Evolutionary conservation across 2,329 filamentous ascomycete species (phyloP).

Genomic region (Lasiodiplodia theobromae): DNA sequence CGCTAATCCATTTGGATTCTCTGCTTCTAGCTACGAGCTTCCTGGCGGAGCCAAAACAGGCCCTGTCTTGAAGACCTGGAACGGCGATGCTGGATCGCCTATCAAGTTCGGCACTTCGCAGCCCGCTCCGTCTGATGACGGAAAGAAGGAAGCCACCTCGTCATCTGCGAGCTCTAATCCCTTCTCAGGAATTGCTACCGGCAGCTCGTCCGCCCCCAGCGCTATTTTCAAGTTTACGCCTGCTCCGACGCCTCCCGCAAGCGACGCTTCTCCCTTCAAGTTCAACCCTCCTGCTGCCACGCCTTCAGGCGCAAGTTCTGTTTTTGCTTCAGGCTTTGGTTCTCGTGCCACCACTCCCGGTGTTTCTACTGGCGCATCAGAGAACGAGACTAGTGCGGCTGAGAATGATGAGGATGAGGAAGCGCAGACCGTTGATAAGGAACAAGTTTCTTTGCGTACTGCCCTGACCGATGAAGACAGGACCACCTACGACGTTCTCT

Average conservation of each 20-base stretch:
- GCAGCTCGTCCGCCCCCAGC: constrained; percentile 3
- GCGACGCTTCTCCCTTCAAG: constrained; percentile 29
- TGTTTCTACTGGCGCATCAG: constrained; percentile 36
- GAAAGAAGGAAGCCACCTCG: background rate
- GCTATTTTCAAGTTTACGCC: constrained; percentile 27
- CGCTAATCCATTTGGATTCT: constrained; percentile 18
- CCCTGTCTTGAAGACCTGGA: constrained; percentile 27
- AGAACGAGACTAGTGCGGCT: constrained; percentile 40
- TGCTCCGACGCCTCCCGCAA: constrained; percentile 22
- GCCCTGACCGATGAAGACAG: constrained; percentile 44
- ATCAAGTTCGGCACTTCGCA: constrained; percentile 30
- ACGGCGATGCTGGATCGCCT: constrained; percentile 23
- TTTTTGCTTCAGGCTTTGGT: constrained; percentile 31
- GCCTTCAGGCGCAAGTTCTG: constrained; percentile 17
- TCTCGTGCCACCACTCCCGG: constrained; percentile 46
- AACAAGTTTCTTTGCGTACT: constrained; percentile 33
- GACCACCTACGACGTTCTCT: constrained; percentile 42
- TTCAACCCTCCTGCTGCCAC: constrained; percentile 28
- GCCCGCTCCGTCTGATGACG: constrained; percentile 7
- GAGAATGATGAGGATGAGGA: constrained; percentile 39
- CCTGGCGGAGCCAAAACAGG: constrained; percentile 23
- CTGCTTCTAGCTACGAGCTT: constrained; percentile 12
- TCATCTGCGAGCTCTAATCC: constrained; percentile 31
- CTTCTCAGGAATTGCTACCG: constrained; percentile 35
- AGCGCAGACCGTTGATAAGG: constrained; percentile 38